Evolutionary conservation across 2,329 filamentous ascomycete genomes (phyloP).

Genomic region (Ceratocystis cubensis): DNA sequence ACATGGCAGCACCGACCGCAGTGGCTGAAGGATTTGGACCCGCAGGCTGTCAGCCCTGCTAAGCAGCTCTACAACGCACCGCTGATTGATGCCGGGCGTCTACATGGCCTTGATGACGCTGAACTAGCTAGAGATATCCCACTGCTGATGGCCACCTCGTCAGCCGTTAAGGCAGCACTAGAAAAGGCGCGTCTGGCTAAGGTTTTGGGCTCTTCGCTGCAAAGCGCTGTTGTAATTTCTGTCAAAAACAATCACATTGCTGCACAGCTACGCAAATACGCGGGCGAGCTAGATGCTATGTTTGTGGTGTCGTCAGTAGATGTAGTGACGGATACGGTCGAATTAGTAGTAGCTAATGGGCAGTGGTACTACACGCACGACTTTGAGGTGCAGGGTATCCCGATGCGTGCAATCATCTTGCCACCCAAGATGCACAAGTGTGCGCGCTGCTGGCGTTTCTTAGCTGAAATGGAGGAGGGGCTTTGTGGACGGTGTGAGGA

Average conservation of each 20-base stretch:
- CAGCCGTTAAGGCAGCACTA: slow-evolving; percentile 60
- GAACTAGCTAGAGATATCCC: slow-evolving; percentile 28
- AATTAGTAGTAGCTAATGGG: slow-evolving; percentile 18
- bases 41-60: slow-evolving; percentile 29
- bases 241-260: slow-evolving; percentile 35
- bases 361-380: slow-evolving; percentile 34
- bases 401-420: slow-evolving; percentile 34
- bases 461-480: slow-evolving; percentile 50
- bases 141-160: slow-evolving; percentile 43
- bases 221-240: slow-evolving; percentile 49
- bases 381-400: slow-evolving; percentile 32
- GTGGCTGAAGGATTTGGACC: slow-evolving; percentile 36
- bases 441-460: slow-evolving; percentile 76
- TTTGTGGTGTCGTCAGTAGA: slow-evolving; percentile 58
- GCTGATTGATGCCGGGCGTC: slow-evolving; percentile 31
- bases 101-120: slow-evolving; percentile 28
- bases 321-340: slow-evolving; percentile 30
- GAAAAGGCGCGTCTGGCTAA: slow-evolving; percentile 62
- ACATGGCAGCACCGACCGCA: slow-evolving; percentile 66
- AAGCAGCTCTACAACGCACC: slow-evolving; percentile 37
- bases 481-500: slow-evolving; percentile 64
- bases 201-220: slow-evolving; percentile 65
- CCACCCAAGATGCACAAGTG: slow-evolving; percentile 56
- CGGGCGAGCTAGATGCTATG: slow-evolving; percentile 46
- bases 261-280: slow-evolving; percentile 31